Conservation (phyloP, 768 basidiomycete genomes). For the Serendipita sp. region DNA sequence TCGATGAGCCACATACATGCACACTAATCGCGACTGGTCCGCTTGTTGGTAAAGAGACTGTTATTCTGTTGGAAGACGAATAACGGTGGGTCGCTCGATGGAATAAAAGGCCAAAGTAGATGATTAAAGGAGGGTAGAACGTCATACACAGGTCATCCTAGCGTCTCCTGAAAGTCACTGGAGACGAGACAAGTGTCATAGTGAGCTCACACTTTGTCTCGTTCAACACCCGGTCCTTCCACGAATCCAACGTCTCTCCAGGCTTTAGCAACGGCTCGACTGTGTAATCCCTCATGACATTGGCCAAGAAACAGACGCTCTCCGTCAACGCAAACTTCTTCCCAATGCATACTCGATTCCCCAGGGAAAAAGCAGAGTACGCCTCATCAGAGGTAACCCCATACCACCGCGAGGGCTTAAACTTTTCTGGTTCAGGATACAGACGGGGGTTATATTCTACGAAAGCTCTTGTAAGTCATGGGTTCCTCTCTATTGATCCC, state of each 20-base stretch:
- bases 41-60: too few species aligned
- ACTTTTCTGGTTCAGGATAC: conserved; percentile 31
- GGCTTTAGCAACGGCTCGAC: conserved; percentile 28
- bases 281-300: conserved; percentile 36
- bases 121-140: too few species aligned
- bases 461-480: background rate
- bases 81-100: too few species aligned
- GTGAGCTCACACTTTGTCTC: background rate
- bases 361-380: conserved; percentile 18
- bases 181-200: background rate
- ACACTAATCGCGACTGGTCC: too few species aligned
- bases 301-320: conserved; percentile 35
- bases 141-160: too few species aligned
- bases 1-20: too few species aligned
- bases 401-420: conserved; percentile 36
- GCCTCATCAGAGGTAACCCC: conserved; percentile 9
- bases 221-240: conserved; percentile 13
- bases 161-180: background rate
- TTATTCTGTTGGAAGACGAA: too few species aligned
- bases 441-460: conserved; percentile 36
- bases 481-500: background rate
- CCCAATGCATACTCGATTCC: conserved; percentile 37
- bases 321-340: conserved; percentile 39
- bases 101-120: too few species aligned
- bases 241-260: conserved; percentile 21